A percentile compares a stretch with the other conserved stretches of the same genome.
These are phyloP conservation scores for Forsythia viridissima DNA, from an alignment of 257 asterid genomes.

Conservation along the genomic window DNA sequence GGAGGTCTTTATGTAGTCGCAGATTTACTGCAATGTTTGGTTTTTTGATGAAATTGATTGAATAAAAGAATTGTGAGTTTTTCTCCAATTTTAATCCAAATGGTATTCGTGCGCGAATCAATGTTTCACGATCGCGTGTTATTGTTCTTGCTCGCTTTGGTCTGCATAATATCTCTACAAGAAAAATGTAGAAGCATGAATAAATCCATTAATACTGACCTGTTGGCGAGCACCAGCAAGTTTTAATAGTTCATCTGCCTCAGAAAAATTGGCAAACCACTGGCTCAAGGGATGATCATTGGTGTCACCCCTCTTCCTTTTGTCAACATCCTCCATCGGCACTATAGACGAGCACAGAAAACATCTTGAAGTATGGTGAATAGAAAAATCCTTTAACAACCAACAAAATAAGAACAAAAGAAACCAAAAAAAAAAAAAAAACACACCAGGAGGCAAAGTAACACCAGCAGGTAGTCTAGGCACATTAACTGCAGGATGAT, in stretches of 20 bases:
- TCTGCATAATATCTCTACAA: background rate
- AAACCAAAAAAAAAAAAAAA: constrained; percentile 20
- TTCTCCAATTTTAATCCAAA: too few relatives aligned
- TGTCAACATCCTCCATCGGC: constrained; percentile 44
- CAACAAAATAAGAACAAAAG: constrained; percentile 15
- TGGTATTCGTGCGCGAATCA: too few relatives aligned
- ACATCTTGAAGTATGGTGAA: background rate
- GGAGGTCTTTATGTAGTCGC: too few relatives aligned
- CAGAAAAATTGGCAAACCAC: constrained; percentile 77
- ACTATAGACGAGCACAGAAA: constrained; percentile 12
- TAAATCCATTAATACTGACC: constrained; percentile 36
- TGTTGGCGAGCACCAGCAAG: constrained; percentile 80
- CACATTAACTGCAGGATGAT: constrained; percentile 70
- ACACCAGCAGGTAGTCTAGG: constrained; percentile 57
- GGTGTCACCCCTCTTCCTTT: constrained; percentile 52
- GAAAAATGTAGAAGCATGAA: background rate
- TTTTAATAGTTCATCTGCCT: constrained; percentile 80
- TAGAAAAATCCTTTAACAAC: background rate
- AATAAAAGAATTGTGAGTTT: too few relatives aligned
- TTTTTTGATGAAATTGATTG: too few relatives aligned
- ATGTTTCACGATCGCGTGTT: too few relatives aligned
- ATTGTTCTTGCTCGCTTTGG: too few relatives aligned
- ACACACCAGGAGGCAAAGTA: constrained; percentile 44
- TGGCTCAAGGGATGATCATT: constrained; percentile 61
- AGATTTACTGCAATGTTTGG: too few relatives aligned